Conservation (phyloP, 352 stramenopile species). For the Phytophthora foliorum region DNA sequence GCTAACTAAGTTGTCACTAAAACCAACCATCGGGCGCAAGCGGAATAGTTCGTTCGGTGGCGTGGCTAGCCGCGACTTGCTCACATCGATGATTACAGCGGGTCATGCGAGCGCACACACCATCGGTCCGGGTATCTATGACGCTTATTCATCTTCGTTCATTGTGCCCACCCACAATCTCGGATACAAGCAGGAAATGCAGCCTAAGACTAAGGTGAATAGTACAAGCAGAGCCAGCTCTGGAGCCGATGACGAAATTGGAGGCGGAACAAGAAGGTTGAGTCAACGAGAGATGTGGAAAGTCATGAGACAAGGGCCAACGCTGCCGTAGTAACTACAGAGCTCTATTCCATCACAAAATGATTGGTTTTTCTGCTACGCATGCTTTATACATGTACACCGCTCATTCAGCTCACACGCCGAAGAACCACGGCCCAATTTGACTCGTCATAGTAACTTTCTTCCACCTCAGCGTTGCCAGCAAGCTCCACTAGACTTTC, state of each 20-base stretch:
- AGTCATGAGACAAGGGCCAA: constrained; percentile 39
- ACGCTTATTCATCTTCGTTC: constrained; percentile 36
- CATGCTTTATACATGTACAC: not conserved
- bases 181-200: constrained; percentile 42
- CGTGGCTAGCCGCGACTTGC: constrained; percentile 50
- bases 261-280: not conserved
- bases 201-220: constrained; percentile 20
- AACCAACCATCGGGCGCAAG: constrained; percentile 10
- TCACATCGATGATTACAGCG: constrained; percentile 57
- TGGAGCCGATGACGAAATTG: constrained; percentile 1
- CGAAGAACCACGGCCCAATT: constrained; percentile 89
- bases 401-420: constrained; percentile 48
- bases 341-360: constrained; percentile 24
- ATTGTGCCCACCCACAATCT: constrained; percentile 50
- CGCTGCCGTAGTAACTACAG: constrained; percentile 16
- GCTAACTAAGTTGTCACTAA: constrained; percentile 7
- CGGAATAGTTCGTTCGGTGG: constrained; percentile 41
- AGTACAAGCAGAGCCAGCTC: constrained; percentile 5
- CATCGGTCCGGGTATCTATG: constrained; percentile 49
- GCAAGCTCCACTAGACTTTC: constrained; percentile 71
- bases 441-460: constrained; percentile 88
- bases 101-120: constrained; percentile 49
- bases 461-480: constrained; percentile 68
- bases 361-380: not conserved
- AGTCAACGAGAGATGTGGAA: constrained; percentile 47